Percentiles rank a stretch among this genome's conserved stretches.
Evolutionary conservation across 106 monocot genomes (phyloP).

Genomic region (Apostasia ramifera): DNA sequence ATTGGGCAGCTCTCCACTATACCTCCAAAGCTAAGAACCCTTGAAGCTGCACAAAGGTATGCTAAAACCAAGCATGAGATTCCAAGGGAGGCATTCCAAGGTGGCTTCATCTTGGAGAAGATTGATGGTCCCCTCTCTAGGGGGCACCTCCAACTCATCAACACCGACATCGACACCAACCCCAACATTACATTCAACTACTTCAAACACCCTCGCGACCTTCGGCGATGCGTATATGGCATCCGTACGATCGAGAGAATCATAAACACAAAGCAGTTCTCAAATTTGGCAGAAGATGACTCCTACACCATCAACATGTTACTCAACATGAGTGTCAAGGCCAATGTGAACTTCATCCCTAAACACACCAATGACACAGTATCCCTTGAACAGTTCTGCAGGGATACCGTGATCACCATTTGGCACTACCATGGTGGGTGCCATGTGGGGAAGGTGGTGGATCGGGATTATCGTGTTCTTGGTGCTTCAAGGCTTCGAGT

Average conservation of each 20-base stretch:
- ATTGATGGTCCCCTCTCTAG: constrained; percentile 57
- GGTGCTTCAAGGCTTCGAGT: constrained; percentile 38
- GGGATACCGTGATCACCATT: constrained; percentile 61
- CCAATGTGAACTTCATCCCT: constrained; percentile 66
- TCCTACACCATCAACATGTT: constrained; percentile 19
- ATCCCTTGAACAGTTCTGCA: constrained; percentile 60
- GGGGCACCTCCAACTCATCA: constrained; percentile 42
- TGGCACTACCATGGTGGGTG: constrained; percentile 87
- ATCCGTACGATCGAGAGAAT: constrained; percentile 42
- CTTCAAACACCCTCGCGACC: constrained; percentile 56
- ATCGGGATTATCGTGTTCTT: constrained; percentile 30
- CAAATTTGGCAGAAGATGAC: constrained; percentile 24
- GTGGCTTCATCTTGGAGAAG: constrained; percentile 74
- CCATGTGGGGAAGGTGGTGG: constrained; percentile 57
- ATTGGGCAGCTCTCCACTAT: constrained; percentile 86
- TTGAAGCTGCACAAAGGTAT: constrained; percentile 28
- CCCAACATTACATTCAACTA: constrained; percentile 83
- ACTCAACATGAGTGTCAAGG: constrained; percentile 53
- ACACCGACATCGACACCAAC: constrained; percentile 33
- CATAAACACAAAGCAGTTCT: constrained; percentile 28
- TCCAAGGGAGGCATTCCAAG: constrained; percentile 54
- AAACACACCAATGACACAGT: constrained; percentile 52
- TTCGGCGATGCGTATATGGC: constrained; percentile 41
- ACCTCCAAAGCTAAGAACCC: constrained; percentile 49
- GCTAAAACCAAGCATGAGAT: constrained; percentile 23